Percentiles rank a stretch among this genome's conserved stretches.
These are phyloP conservation scores for Nitzschia sp. DNA, from an alignment of 108 stramenopile genomes.

Conservation along the genomic window DNA sequence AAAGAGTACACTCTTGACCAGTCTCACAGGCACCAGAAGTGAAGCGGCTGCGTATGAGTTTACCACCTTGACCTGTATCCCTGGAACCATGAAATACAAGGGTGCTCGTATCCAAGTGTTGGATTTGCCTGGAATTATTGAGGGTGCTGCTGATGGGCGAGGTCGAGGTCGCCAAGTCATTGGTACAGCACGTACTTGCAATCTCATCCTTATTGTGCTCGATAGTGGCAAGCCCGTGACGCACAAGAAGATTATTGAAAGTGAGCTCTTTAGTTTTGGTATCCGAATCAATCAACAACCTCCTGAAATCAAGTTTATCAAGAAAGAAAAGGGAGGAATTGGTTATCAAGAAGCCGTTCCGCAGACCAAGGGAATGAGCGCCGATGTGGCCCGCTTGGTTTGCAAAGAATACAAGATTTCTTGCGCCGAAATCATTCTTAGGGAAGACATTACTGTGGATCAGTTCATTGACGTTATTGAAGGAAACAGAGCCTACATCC, in stretches of 20 bases:
- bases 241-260: conserved; percentile 97
- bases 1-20: conserved; percentile 93
- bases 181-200: conserved; percentile 94
- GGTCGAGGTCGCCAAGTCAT: conserved; percentile 97
- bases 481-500: conserved; percentile 87
- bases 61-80: conserved; percentile 98
- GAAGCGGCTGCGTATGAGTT: conserved; percentile 98
- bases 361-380: conserved; percentile 81
- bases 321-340: conserved; percentile 94
- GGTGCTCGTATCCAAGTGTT: conserved; percentile 98
- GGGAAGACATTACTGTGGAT: conserved; percentile 93
- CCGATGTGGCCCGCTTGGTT: conserved; percentile 81
- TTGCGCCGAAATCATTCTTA: conserved; percentile 87
- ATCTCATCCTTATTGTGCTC: conserved; percentile 93
- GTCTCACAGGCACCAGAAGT: conserved; percentile 89
- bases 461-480: conserved; percentile 95
- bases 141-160: conserved; percentile 98
- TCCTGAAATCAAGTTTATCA: conserved; percentile 89
- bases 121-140: conserved; percentile 99
- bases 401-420: conserved; percentile 92
- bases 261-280: conserved; percentile 94
- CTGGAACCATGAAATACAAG: conserved; percentile 97
- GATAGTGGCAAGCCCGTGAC: conserved; percentile 94
- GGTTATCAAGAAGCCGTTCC: conserved; percentile 89
- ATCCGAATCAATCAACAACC: conserved; percentile 96